Conservation (phyloP, 805 yeast species). For the Tetrapisispora namnaoensis region DNA sequence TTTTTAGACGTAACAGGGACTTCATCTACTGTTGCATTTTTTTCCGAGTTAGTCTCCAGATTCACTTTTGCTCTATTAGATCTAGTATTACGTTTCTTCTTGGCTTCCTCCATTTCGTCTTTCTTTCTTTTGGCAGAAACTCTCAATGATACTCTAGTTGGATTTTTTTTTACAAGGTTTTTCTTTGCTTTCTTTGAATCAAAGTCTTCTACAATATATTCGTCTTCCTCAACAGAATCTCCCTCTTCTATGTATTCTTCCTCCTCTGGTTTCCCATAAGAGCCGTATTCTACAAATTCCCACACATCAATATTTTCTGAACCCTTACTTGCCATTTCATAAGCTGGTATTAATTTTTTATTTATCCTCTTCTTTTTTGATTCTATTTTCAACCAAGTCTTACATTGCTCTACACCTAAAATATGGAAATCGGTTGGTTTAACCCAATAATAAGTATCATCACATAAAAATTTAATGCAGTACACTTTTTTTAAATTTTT, state of each 20-base stretch:
- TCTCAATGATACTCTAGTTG: conserved; percentile 13
- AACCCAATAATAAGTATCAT: conserved; percentile 29
- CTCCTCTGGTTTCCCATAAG: conserved; percentile 23
- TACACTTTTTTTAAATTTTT: conserved; percentile 12
- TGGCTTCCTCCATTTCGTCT: conserved; percentile 16
- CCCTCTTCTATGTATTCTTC: conserved; percentile 26
- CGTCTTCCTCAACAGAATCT: conserved; percentile 27
- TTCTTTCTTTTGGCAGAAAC: conserved; percentile 27
- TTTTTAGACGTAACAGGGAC: conserved; percentile 6
- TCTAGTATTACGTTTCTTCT: conserved; percentile 8
- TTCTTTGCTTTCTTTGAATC: conserved; percentile 13
- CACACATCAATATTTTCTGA: conserved; percentile 26
- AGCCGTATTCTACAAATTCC: conserved; percentile 30
- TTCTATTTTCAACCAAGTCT: conserved; percentile 14
- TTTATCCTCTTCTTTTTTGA: conserved; percentile 39
- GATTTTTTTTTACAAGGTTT: conserved; percentile 6
- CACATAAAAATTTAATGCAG: conserved; percentile 28
- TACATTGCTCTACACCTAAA: conserved; percentile 16
- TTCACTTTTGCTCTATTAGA: conserved; percentile 4
- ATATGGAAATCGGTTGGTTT: conserved; percentile 18
- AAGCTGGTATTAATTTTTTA: conserved; percentile 37
- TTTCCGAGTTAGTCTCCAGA: conserved; percentile 15
- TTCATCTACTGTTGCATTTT: conserved; percentile 11
- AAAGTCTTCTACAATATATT: conserved; percentile 10
- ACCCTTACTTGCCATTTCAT: conserved; percentile 40